Conservation (phyloP, 371 early-diverging fungal genomes). For the Apophysomyces elegans region DNA sequence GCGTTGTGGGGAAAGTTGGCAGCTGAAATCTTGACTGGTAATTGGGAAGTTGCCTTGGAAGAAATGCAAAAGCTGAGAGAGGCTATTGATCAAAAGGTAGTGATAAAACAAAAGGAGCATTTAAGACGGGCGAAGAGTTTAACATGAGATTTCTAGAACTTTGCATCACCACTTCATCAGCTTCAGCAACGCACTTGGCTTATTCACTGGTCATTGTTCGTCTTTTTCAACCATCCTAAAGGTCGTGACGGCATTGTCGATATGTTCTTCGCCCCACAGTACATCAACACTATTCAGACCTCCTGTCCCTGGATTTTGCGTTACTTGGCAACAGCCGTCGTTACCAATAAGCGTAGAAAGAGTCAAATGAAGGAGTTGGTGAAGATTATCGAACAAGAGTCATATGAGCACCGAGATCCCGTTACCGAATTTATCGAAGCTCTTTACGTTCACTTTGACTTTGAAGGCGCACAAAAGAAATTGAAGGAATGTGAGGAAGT, state of each 20-base stretch:
- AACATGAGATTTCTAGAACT: slow-evolving; percentile 40
- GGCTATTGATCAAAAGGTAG: slow-evolving; percentile 69
- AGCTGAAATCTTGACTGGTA: slow-evolving; percentile 91
- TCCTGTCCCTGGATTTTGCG: slow-evolving; percentile 95
- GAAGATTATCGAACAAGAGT: slow-evolving; percentile 86
- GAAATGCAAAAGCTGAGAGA: slow-evolving; percentile 88
- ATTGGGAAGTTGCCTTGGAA: slow-evolving; percentile 91
- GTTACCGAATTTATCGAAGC: slow-evolving; percentile 91
- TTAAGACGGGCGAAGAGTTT: neutral
- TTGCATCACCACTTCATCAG: slow-evolving; percentile 78
- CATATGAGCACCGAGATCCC: slow-evolving; percentile 83
- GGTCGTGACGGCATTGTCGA: slow-evolving; percentile 93
- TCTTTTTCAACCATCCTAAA: slow-evolving; percentile 96
- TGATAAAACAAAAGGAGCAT: neutral
- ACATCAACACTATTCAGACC: slow-evolving; percentile 95
- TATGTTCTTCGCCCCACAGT: slow-evolving; percentile 88
- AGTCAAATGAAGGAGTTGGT: slow-evolving; percentile 87
- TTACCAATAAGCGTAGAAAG: slow-evolving; percentile 91
- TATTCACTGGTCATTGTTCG: slow-evolving; percentile 95
- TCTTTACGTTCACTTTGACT: slow-evolving; percentile 91
- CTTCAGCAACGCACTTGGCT: slow-evolving; percentile 93
- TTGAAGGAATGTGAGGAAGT: slow-evolving; percentile 88
- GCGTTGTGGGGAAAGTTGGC: slow-evolving; percentile 97
- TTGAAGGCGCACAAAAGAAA: slow-evolving; percentile 90
- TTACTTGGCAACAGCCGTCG: slow-evolving; percentile 88